phyloP scores from a whole-genome alignment of 495 filamentous ascomycete species.

The Aspergillus kassunensis region DNA sequence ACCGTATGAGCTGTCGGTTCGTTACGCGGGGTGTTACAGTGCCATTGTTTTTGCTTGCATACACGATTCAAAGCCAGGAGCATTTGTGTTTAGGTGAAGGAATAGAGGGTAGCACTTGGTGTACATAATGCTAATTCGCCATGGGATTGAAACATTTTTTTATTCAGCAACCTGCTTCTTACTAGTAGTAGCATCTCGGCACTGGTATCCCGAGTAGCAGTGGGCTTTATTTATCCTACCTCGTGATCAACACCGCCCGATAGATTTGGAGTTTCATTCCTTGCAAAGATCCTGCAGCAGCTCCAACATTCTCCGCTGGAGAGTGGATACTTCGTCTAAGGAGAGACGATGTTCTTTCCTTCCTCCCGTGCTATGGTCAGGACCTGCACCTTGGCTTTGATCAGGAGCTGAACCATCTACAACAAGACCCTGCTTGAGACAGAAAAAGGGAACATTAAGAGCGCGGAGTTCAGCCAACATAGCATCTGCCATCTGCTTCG shows the following conservation, averaged over 20 bases:
- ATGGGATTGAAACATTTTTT: background rate
- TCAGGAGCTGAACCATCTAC: slow-evolving; percentile 6
- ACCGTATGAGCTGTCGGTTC: background rate
- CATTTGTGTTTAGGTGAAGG: slow-evolving; percentile 15
- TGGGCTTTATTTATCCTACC: too few species aligned
- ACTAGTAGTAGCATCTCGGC: too few species aligned
- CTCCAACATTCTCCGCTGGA: slow-evolving; percentile 58
- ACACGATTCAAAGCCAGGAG: slow-evolving; percentile 12
- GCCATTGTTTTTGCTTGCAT: slow-evolving; percentile 14
- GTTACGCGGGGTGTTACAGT: background rate
- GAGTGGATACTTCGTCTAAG: slow-evolving; percentile 43
- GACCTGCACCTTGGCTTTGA: background rate
- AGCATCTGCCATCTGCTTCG: slow-evolving; percentile 53
- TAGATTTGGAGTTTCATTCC: slow-evolving; percentile 25
- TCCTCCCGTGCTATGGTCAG: background rate
- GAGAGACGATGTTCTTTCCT: slow-evolving; percentile 19
- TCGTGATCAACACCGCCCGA: too few species aligned
- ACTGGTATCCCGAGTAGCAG: background rate
- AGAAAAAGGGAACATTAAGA: slow-evolving; percentile 66
- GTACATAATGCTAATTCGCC: slow-evolving; percentile 25
- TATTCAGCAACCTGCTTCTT: too few species aligned
- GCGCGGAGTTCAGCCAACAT: slow-evolving; percentile 51
- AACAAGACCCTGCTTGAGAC: slow-evolving; percentile 42
- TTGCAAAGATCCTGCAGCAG: slow-evolving; percentile 60
- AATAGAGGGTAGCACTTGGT: slow-evolving; percentile 17